phyloP scores from a whole-genome alignment of 2,329 filamentous ascomycete genomes.

The Aphanocladium album region DNA sequence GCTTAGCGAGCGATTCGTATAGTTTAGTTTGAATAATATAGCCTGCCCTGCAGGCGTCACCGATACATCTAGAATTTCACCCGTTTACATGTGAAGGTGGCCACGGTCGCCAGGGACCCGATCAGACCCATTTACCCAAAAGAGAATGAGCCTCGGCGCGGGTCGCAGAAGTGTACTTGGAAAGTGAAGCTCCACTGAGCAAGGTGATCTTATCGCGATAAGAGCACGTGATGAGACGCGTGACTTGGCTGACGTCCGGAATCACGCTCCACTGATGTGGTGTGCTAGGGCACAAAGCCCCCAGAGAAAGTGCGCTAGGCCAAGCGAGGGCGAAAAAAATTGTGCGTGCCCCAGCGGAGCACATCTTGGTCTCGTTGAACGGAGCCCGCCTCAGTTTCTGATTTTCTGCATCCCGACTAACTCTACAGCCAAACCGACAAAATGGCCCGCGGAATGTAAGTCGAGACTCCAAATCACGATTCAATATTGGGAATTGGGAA shows the following conservation, averaged over 20 bases:
- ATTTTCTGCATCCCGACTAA: conserved; percentile 33
- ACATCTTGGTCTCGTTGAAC: conserved; percentile 19
- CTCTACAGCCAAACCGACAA: conserved; percentile 39
- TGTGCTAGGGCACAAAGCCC: conserved; percentile 31
- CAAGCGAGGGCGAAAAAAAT: conserved; percentile 25
- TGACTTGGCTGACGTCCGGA: not conserved
- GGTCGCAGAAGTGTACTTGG: not conserved
- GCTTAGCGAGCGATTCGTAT: conserved; percentile 6
- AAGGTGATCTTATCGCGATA: not conserved
- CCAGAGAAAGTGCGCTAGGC: conserved; percentile 21
- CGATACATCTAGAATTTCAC: not conserved
- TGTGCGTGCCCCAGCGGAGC: conserved; percentile 24
- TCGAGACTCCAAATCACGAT: conserved; percentile 20
- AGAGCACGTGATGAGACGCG: conserved; percentile 9
- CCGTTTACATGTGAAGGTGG: conserved; percentile 4
- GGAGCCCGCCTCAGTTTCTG: conserved; percentile 21
- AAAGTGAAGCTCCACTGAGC: not conserved
- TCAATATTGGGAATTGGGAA: not conserved
- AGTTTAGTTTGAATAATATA: not conserved
- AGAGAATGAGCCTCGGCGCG: conserved; percentile 6
- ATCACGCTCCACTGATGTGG: not conserved
- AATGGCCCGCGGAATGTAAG: conserved; percentile 63
- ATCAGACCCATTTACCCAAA: conserved; percentile 5
- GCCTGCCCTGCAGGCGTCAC: not conserved
- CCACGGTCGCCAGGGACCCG: not conserved